These are phyloP conservation scores for Ophiostoma populinum DNA, from an alignment of 2,329 filamentous ascomycete species.

Conservation along the genomic window DNA sequence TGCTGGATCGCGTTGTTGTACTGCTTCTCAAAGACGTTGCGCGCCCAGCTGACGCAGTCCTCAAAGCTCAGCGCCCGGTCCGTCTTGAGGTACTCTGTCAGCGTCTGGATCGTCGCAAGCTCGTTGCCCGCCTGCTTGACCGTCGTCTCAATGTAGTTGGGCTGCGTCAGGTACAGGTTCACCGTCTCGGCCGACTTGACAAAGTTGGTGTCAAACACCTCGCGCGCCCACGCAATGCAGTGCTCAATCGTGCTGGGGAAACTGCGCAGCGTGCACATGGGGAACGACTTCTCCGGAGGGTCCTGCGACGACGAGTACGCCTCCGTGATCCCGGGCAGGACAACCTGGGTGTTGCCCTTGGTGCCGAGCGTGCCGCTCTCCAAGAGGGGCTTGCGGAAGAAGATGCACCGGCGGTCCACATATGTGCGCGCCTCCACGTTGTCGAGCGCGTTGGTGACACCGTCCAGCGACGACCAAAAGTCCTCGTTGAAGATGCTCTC, in stretches of 20 bases:
- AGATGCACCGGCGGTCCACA: conserved; percentile 88
- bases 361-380: conserved; percentile 97
- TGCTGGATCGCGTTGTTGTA: conserved; percentile 96
- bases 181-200: conserved; percentile 87
- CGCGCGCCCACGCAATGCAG: conserved; percentile 94
- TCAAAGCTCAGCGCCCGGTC: conserved; percentile 87
- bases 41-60: conserved; percentile 92
- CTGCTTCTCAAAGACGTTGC: conserved; percentile 84
- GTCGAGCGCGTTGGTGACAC: conserved; percentile 91
- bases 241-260: conserved; percentile 98
- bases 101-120: conserved; percentile 78
- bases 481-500: conserved; percentile 87
- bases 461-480: conserved; percentile 78
- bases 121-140: conserved; percentile 90
- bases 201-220: conserved; percentile 87
- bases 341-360: conserved; percentile 95
- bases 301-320: conserved; percentile 94
- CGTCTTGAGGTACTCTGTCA: conserved; percentile 77
- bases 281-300: conserved; percentile 95
- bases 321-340: conserved; percentile 80
- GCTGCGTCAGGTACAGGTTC: conserved; percentile 82
- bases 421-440: conserved; percentile 96
- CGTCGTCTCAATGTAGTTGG: conserved; percentile 74
- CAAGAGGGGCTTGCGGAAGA: conserved; percentile 91
- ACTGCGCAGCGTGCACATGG: conserved; percentile 92